Evolutionary conservation across 768 basidiomycete species (phyloP).

Genomic region (Rhodotorula taiwanensis): DNA sequence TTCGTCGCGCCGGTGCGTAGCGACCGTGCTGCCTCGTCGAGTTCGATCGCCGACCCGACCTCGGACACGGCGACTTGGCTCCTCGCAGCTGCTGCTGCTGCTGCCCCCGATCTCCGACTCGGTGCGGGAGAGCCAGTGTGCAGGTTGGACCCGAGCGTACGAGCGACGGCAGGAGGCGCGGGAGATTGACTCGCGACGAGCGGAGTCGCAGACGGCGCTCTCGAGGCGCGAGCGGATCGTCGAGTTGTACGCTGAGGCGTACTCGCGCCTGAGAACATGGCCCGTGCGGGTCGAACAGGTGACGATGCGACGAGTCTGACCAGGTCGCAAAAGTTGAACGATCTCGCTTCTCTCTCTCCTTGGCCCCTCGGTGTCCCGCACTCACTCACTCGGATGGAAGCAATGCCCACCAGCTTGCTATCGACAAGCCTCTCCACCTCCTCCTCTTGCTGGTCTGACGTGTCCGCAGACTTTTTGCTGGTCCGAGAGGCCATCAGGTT

Average conservation of each 20-base stretch:
- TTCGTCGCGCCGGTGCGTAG: background rate
- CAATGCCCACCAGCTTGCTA: too few relatives aligned
- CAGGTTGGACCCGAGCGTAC: background rate
- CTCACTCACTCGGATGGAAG: too few relatives aligned
- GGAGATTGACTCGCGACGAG: conserved; percentile 8
- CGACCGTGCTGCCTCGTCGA: conserved; percentile 9
- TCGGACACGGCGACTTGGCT: conserved; percentile 2
- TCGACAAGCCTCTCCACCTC: too few relatives aligned
- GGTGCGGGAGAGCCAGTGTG: conserved; percentile 12
- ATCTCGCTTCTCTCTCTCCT: too few relatives aligned
- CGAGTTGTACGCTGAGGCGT: conserved; percentile 2
- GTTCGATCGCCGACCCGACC: conserved; percentile 11
- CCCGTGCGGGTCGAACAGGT: too few relatives aligned
- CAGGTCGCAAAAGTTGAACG: too few relatives aligned
- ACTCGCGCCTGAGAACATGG: background rate
- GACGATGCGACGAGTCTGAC: too few relatives aligned
- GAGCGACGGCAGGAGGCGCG: conserved; percentile 2
- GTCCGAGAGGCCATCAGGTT: too few relatives aligned
- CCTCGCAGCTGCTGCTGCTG: too few relatives aligned
- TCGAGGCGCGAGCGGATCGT: conserved; percentile 3
- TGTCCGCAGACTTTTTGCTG: too few relatives aligned
- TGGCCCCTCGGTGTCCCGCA: too few relatives aligned
- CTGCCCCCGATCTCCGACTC: background rate
- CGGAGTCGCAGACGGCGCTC: conserved; percentile 1
- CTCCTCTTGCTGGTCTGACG: too few relatives aligned